A percentile compares a stretch with the other conserved stretches of the same genome.
phyloP scores from a whole-genome alignment of 108 stramenopile species.

The Pseudonitzschia pungens region DNA sequence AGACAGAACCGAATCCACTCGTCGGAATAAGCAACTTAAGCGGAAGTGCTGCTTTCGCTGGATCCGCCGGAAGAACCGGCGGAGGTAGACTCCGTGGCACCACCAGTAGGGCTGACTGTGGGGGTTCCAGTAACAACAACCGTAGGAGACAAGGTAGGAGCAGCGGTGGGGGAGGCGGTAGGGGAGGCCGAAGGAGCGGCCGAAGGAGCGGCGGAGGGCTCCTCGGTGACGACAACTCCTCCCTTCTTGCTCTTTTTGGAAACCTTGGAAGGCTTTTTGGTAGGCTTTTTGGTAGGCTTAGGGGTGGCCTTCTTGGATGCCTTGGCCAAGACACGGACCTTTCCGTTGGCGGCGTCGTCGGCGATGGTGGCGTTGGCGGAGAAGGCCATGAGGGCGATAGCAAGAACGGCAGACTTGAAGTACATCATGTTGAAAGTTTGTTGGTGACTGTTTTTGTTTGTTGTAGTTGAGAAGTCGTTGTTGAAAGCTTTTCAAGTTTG shows the following conservation, averaged over 20 bases:
- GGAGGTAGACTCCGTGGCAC: too few species aligned
- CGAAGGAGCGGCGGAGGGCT: not conserved
- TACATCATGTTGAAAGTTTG: not conserved
- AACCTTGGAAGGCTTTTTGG: too few species aligned
- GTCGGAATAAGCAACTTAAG: too few species aligned
- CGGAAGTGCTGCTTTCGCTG: too few species aligned
- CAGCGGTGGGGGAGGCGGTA: not conserved
- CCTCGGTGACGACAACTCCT: not conserved
- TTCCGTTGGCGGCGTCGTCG: not conserved
- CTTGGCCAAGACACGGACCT: not conserved
- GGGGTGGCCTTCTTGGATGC: not conserved
- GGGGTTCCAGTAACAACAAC: not conserved
- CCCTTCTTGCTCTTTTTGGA: not conserved
- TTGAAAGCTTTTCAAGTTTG: not conserved
- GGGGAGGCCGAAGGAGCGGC: not conserved
- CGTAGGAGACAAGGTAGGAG: not conserved
- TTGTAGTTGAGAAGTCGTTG: not conserved
- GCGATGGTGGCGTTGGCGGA: not conserved
- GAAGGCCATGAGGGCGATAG: not conserved
- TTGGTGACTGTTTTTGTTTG: too few species aligned
- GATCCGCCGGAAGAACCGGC: too few species aligned
- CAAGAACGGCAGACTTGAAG: not conserved
- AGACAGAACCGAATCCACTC: too few species aligned
- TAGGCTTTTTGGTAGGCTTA: not conserved
- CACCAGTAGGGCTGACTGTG: not conserved